Evolutionary conservation across 2,329 filamentous ascomycete genomes (phyloP).

Genomic region (Pyrenophora teres): DNA sequence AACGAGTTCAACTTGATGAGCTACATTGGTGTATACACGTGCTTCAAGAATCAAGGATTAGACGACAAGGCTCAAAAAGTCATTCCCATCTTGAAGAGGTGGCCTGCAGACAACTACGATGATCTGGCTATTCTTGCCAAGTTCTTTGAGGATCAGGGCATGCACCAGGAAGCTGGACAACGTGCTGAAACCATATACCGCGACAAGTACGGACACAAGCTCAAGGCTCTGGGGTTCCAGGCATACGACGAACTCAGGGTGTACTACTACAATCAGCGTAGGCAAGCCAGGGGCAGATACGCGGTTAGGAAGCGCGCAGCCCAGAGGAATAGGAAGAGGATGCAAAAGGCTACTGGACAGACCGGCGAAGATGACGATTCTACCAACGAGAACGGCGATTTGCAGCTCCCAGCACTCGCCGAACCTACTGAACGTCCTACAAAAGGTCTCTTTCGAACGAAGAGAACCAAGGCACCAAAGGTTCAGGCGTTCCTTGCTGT

Average conservation of each 20-base stretch:
- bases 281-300: slow-evolving; percentile 36
- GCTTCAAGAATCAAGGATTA: slow-evolving; percentile 68
- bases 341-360: slow-evolving; percentile 31
- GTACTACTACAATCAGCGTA: slow-evolving; percentile 30
- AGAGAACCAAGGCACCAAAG: slow-evolving; percentile 24
- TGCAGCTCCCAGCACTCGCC: slow-evolving; percentile 23
- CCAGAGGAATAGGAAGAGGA: slow-evolving; percentile 31
- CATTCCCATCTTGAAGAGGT: slow-evolving; percentile 74
- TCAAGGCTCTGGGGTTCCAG: slow-evolving; percentile 52
- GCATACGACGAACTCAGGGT: slow-evolving; percentile 36
- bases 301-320: slow-evolving; percentile 33
- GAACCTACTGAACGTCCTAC: slow-evolving; percentile 30
- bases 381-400: slow-evolving; percentile 14
- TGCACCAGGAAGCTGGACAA: slow-evolving; percentile 59
- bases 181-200: slow-evolving; percentile 71
- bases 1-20: slow-evolving; percentile 36
- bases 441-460: slow-evolving; percentile 38
- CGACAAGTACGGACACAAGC: slow-evolving; percentile 55
- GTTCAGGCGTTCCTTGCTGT: slow-evolving; percentile 39
- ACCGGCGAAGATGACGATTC: slow-evolving; percentile 27
- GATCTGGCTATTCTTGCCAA: slow-evolving; percentile 80
- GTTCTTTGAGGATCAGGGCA: slow-evolving; percentile 72
- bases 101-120: slow-evolving; percentile 73
- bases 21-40: slow-evolving; percentile 55
- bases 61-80: slow-evolving; percentile 74